phyloP scores from a whole-genome alignment of 768 basidiomycete genomes.

The Gymnopilus junonius region DNA sequence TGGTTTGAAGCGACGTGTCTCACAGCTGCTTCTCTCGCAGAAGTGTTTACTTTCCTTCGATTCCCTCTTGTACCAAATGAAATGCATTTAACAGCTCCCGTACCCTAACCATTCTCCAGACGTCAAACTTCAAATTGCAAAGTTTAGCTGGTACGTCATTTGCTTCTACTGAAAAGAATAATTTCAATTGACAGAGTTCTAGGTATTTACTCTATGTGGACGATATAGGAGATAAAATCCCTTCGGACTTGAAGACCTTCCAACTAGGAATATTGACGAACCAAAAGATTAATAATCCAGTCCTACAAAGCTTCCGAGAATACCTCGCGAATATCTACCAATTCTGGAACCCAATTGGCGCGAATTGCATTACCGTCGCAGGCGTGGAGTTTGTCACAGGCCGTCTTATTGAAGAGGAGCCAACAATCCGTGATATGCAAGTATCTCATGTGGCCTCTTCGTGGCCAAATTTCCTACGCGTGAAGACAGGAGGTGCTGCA shows the following conservation, averaged over 20 bases:
- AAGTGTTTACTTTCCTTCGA: not conserved
- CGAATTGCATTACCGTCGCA: conserved; percentile 4
- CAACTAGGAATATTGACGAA: not conserved
- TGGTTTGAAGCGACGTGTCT: not conserved
- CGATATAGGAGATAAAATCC: not conserved
- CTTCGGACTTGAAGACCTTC: not conserved
- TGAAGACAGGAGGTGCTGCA: conserved; percentile 1
- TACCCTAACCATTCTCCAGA: not conserved
- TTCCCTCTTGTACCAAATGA: not conserved
- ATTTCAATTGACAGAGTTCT: not conserved
- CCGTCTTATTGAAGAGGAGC: conserved; percentile 2
- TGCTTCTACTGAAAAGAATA: not conserved
- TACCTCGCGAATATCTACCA: conserved; percentile 6
- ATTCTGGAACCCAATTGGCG: conserved; percentile 6
- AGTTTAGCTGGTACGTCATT: not conserved
- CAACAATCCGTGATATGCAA: not conserved
- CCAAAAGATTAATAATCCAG: not conserved
- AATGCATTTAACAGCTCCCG: not conserved
- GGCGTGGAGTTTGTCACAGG: conserved; percentile 10
- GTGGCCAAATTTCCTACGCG: conserved; percentile 13
- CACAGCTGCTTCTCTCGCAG: not conserved
- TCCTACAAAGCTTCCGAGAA: conserved; percentile 1
- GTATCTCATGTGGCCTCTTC: not conserved
- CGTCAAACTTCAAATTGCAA: not conserved
- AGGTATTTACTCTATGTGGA: not conserved